These are phyloP conservation scores for Dioszegia crocea DNA, from an alignment of 768 basidiomycete genomes.

Conservation along the genomic window DNA sequence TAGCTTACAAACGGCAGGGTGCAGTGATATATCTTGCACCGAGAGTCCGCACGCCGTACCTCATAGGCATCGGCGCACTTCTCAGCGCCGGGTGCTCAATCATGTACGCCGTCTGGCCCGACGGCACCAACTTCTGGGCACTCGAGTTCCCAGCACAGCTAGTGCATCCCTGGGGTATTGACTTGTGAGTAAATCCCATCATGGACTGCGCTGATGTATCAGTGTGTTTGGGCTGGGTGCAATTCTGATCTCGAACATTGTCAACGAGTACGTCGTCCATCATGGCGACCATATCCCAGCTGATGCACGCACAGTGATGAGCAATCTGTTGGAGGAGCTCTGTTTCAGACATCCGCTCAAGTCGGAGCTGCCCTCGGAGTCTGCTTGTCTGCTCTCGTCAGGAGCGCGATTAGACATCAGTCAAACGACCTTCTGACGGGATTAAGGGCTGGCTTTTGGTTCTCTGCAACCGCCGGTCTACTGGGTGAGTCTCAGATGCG, in stretches of 20 bases:
- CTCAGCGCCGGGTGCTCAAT: conserved; percentile 2
- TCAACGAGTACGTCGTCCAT: conserved; percentile 13
- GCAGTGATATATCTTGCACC: conserved; percentile 16
- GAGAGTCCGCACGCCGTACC: conserved; percentile 12
- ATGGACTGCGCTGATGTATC: too few relatives aligned
- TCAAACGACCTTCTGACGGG: conserved; percentile 13
- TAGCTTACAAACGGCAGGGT: neutral
- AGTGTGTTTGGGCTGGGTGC: conserved; percentile 16
- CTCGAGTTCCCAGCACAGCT: conserved; percentile 27
- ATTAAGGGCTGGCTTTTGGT: conserved; percentile 15
- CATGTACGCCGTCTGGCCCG: conserved; percentile 30
- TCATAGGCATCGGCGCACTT: conserved; percentile 18
- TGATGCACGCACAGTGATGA: conserved; percentile 9
- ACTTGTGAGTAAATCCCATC: conserved; percentile 20
- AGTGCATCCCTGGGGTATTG: conserved; percentile 27
- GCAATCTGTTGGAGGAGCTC: conserved; percentile 19
- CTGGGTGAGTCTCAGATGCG: conserved; percentile 8
- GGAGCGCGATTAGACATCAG: conserved; percentile 5
- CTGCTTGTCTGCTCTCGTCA: conserved; percentile 18
- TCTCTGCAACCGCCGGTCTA: conserved; percentile 8
- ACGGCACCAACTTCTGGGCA: conserved; percentile 30
- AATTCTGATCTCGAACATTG: conserved; percentile 27
- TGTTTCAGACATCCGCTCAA: conserved; percentile 29
- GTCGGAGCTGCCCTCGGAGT: conserved; percentile 24
- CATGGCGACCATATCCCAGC: neutral